Percentiles rank a stretch among this genome's conserved stretches.
Conservation (phyloP, 768 basidiomycete genomes). For the Pleurotus salmoneostramineus region DNA sequence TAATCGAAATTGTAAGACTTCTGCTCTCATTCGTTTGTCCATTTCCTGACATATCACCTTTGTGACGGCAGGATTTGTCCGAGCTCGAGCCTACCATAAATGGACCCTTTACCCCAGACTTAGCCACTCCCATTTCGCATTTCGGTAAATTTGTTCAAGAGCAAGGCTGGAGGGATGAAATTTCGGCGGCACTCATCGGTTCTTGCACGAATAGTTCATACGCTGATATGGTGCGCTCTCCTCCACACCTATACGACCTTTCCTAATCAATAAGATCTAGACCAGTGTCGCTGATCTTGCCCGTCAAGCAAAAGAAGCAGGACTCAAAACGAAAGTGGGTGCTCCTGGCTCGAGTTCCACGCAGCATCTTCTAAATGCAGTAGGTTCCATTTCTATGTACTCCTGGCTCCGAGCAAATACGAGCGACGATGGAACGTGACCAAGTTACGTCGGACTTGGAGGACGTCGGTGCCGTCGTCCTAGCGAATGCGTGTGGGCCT, state of each 20-base stretch:
- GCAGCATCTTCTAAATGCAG: background rate
- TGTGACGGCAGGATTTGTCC: constrained; percentile 65
- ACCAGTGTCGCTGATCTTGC: constrained; percentile 91
- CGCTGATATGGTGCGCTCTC: constrained; percentile 78
- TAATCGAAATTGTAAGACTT: constrained; percentile 83
- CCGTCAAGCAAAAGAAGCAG: constrained; percentile 80
- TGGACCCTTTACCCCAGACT: constrained; percentile 96
- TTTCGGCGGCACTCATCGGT: constrained; percentile 90
- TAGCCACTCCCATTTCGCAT: constrained; percentile 89
- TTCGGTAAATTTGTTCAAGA: constrained; percentile 78
- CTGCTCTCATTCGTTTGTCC: background rate
- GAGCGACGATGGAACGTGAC: constrained; percentile 97
- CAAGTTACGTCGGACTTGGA: constrained; percentile 77
- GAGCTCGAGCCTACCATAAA: constrained; percentile 90
- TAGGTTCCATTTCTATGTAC: constrained; percentile 85
- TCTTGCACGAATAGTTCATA: constrained; percentile 99
- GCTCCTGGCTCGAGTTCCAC: background rate
- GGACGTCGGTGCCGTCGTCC: constrained; percentile 88
- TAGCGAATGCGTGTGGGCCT: constrained; percentile 98
- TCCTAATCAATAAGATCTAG: constrained; percentile 34
- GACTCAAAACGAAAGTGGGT: constrained; percentile 68
- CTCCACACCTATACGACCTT: background rate
- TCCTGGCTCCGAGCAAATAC: constrained; percentile 92
- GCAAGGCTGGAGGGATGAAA: constrained; percentile 91
- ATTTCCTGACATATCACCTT: constrained; percentile 3